Evolutionary conservation across 106 monocot species (phyloP).

Genomic region (Hemerocallis citrina): DNA sequence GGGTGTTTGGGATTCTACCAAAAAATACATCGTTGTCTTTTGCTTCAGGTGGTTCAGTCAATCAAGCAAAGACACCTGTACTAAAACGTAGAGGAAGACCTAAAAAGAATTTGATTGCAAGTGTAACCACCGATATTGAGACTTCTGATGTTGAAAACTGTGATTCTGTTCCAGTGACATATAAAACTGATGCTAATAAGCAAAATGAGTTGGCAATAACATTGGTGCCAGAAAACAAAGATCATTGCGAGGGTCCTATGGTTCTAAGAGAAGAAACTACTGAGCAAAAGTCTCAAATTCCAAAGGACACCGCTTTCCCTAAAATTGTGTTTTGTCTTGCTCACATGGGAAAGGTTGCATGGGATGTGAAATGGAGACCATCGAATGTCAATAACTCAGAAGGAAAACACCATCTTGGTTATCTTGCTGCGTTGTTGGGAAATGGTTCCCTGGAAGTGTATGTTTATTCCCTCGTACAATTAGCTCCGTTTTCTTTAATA

Average conservation of each 20-base stretch:
- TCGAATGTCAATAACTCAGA: slow-evolving; percentile 8
- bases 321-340: slow-evolving; percentile 64
- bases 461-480: slow-evolving; percentile 6
- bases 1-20: neutral
- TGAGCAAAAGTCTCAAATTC: neutral
- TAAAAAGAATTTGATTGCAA: too few relatives aligned
- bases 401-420: slow-evolving; percentile 44
- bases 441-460: slow-evolving; percentile 96
- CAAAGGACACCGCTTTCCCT: slow-evolving; percentile 44
- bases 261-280: neutral
- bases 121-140: too few relatives aligned
- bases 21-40: too few relatives aligned
- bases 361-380: slow-evolving; percentile 99
- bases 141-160: neutral
- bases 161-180: neutral
- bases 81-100: too few relatives aligned
- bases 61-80: too few relatives aligned
- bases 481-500: too few relatives aligned
- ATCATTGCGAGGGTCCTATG: slow-evolving; percentile 4
- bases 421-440: slow-evolving; percentile 83
- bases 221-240: neutral
- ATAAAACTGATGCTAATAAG: neutral
- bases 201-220: slow-evolving; percentile 2
- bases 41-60: too few relatives aligned
- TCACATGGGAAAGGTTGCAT: slow-evolving; percentile 91